A percentile compares a stretch with the other conserved stretches of the same genome.
Conservation (phyloP, 768 basidiomycete genomes). For the Hypsizygus marmoreus region DNA sequence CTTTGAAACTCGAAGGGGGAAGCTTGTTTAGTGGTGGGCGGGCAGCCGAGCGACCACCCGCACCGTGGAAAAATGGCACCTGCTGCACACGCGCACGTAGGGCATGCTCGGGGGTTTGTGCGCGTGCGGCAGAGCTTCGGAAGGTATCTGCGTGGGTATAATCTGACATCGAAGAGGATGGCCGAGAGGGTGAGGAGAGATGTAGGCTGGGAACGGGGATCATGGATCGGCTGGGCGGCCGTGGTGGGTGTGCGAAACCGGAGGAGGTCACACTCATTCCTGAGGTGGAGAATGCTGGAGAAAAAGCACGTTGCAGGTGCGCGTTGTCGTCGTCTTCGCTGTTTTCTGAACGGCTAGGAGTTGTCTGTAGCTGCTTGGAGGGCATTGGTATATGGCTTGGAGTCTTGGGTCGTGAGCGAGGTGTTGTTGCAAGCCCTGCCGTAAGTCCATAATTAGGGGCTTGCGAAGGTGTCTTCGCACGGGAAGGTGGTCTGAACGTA, state of each 20-base stretch:
- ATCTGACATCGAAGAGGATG: conserved; percentile 71
- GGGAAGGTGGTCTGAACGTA: conserved; percentile 50
- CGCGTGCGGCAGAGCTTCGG: conserved; percentile 43
- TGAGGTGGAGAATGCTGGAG: conserved; percentile 57
- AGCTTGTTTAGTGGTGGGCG: conserved; percentile 44
- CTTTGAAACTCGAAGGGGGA: conserved; percentile 80
- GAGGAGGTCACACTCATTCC: conserved; percentile 45
- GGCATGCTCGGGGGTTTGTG: conserved; percentile 71
- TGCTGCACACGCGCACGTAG: conserved; percentile 63
- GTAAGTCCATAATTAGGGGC: conserved; percentile 32
- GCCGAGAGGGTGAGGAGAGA: conserved; percentile 67
- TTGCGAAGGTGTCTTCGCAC: conserved; percentile 58
- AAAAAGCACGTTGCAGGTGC: conserved; percentile 61
- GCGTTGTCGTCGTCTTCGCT: conserved; percentile 40
- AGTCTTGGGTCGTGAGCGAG: conserved; percentile 75
- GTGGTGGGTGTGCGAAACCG: conserved; percentile 51
- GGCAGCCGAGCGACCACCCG: conserved; percentile 38
- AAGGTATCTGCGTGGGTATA: conserved; percentile 55
- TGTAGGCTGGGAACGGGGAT: conserved; percentile 80
- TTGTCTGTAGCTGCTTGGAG: conserved; percentile 41
- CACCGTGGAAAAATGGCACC: conserved; percentile 53
- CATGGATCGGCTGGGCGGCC: conserved; percentile 83
- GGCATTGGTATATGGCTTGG: conserved; percentile 81
- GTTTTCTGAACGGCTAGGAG: conserved; percentile 16
- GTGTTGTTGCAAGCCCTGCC: conserved; percentile 42